Evolutionary conservation across 176 grass and related monocot species (phyloP).

Genomic region (Coix lacrymajobi): DNA sequence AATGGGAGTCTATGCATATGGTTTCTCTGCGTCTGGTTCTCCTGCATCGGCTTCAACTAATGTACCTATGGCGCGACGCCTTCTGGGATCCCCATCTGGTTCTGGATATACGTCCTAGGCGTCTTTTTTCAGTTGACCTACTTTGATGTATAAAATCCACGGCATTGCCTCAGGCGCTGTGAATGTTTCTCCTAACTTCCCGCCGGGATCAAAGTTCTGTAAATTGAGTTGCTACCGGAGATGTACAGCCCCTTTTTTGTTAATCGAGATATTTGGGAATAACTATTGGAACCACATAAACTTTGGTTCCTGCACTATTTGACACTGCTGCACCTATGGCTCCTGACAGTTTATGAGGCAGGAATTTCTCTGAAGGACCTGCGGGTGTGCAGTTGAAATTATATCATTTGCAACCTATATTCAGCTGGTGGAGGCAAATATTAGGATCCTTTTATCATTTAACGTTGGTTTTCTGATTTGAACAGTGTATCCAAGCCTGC

Average conservation of each 20-base stretch:
- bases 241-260: slow-evolving; percentile 58
- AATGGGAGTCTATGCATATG: slow-evolving; percentile 70
- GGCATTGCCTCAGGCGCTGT: slow-evolving; percentile 10
- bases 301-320: not conserved
- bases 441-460: not conserved
- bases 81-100: slow-evolving; percentile 55
- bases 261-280: slow-evolving; percentile 25
- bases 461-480: not conserved
- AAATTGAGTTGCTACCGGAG: slow-evolving; percentile 74
- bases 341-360: not conserved
- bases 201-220: slow-evolving; percentile 59
- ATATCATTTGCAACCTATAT: not conserved
- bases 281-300: slow-evolving; percentile 17
- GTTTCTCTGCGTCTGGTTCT: slow-evolving; percentile 44
- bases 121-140: slow-evolving; percentile 31
- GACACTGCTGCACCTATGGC: not conserved
- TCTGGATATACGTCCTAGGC: slow-evolving; percentile 39
- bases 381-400: not conserved
- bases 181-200: slow-evolving; percentile 46
- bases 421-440: not conserved
- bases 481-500: no score
- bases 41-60: slow-evolving; percentile 40
- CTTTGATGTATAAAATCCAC: slow-evolving; percentile 57
- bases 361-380: not conserved
- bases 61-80: slow-evolving; percentile 32